Base-by-base conservation (phyloP, 805 yeast species). In the Myxozyma nipponensis region DNA sequence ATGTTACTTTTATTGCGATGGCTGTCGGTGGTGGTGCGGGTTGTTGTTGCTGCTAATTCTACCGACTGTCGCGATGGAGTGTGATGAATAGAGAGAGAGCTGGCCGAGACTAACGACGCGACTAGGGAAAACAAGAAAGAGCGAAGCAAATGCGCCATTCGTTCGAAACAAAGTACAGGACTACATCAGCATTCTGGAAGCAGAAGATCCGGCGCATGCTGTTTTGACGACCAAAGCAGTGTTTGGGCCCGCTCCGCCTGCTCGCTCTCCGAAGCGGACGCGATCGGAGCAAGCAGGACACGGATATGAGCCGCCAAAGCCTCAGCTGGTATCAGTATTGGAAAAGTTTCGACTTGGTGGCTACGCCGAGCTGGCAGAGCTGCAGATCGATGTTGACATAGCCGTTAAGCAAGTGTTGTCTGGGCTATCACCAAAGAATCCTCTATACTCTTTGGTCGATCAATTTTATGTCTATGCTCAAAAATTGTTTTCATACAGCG, bases 201-300 rank as follows among this genome's bases (percentile, higher is more conserved):
- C 43, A 17, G 56, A 52, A 28, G 56, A 52, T 39, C 56, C 56
- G 1, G 50, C 45, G 4, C 42, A 38, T 13, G 47, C 40, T 4
- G 51, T 52, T 10, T 44, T 52, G 5, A 47, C 39, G 17, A 35
- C 52, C 23, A 44, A 50, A 28, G 41, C 39, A 15, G 21, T 50
- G 5, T 43, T 42, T 10, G 45, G 47, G 10, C 53, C 53, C 5
- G 36, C 17, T 19, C 34, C 18, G 18, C 22, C 18, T 19, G 30
- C 22, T 13, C 39, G 39, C 19, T 45, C 39, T 13, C 44, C 44
- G 32, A 45, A 30, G 25, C 46, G 46, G 10, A 41, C 35, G 21
- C 42, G 37, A 44, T 18, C 38, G 37, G 49, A 21, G 22, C 47
- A 37, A 26, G 4, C 3, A 4, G 43, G 37, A n/a, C 38, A 39